These are phyloP conservation scores for Cylindrotheca closterium DNA, from an alignment of 108 stramenopile genomes.

Conservation along the genomic window DNA sequence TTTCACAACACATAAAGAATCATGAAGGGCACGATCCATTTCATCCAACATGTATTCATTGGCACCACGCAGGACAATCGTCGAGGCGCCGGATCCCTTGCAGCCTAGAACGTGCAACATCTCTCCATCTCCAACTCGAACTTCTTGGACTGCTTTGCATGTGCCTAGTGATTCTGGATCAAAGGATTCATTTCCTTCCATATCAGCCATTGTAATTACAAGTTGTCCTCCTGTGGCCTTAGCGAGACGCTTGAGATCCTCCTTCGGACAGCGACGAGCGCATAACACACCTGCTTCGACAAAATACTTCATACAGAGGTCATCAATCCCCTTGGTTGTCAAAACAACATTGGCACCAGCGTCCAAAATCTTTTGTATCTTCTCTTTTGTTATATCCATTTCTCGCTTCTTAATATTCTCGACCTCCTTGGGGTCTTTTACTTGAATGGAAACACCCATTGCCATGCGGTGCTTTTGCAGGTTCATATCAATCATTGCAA, in stretches of 20 bases:
- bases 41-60: constrained; percentile 99
- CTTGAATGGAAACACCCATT: constrained; percentile 95
- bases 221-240: constrained; percentile 97
- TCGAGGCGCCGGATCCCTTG: constrained; percentile 84
- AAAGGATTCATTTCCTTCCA: constrained; percentile 98
- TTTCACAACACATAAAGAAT: constrained; percentile 97
- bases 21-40: constrained; percentile 98
- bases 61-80: constrained; percentile 97
- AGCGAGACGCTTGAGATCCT: constrained; percentile 97
- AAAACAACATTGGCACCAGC: constrained; percentile 97
- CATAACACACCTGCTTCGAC: constrained; percentile 98
- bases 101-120: constrained; percentile 96
- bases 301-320: constrained; percentile 99
- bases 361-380: constrained; percentile 96
- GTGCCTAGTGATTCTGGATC: constrained; percentile 87
- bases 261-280: constrained; percentile 92
- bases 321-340: constrained; percentile 99
- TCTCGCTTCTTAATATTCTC: constrained; percentile 97
- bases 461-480: constrained; percentile 98
- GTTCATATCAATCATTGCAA: constrained; percentile 98
- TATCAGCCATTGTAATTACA: constrained; percentile 97
- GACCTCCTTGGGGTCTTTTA: constrained; percentile 90
- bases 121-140: constrained; percentile 98
- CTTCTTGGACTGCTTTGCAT: constrained; percentile 90
- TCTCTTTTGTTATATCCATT: constrained; percentile 99